Evolutionary conservation across 2,329 filamentous ascomycete genomes (phyloP), one percentile per base, ranked within the genome.

Genomic region (Aspergillus versicolor): DNA sequence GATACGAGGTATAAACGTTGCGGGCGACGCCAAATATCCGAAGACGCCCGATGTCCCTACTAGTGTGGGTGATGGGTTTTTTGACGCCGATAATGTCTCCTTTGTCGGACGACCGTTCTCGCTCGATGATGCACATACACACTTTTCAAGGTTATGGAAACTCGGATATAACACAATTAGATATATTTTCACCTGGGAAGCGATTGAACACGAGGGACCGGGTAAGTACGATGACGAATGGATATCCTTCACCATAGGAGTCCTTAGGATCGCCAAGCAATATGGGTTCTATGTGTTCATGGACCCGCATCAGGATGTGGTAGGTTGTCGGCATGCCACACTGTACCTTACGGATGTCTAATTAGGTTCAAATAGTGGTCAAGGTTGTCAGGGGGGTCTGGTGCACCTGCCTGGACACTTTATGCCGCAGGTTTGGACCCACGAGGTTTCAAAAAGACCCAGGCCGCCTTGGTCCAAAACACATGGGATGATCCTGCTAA

Each of bases 181-280:
- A 70, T 99, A 99, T 75, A 81, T 99, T 65, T 99, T 97, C 72
- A 97, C 94, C 0, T 99, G 94, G 94, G 94, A 99, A 75, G 93
- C 94, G n/a, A 89, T 99, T 71, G 94, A 99, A 76, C 89, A 94
- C 57, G 87, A 87, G 1, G 93, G 93, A 0, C 94, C 95, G 0
- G 91, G 92, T 1, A 87, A 85, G 68, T 99, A 97, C 73, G 95
- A 99, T 67, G 91, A 99, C 70, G 88, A 90, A 60, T 99, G 90
- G 83, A 92, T 97, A 63, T 82, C 90, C 63, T 91, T 96, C 72
- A 99, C 94, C 1, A 91, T 99, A 63, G 84, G 90, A 40, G 81
- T 96, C 11, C 76, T 99, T 65, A 84, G 92, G 56, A 81, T 92
- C 62, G 92, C 92, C 38, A 96, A 92, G 71, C 82, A 86, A 38